Base-by-base conservation (phyloP, 495 filamentous ascomycete genomes). In the Ascobolus immersus region DNA sequence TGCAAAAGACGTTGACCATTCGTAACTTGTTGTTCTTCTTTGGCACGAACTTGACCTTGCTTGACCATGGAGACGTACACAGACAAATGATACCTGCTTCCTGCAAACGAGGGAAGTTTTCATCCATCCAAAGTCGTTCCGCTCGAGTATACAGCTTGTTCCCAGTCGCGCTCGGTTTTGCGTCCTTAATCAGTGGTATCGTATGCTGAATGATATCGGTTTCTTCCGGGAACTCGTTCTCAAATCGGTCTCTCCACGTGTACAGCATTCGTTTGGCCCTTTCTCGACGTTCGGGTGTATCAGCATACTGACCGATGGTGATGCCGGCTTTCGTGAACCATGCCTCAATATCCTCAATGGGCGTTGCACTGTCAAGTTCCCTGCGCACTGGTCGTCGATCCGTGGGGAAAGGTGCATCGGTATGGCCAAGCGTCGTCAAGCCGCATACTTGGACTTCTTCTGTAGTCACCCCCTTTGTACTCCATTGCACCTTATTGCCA, bases 1-100 rank as follows among this genome's bases (percentile, higher is more conserved):
- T 28, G 22, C 20, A 42, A 2, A 30, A 33, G 0, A 39, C 30
- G 22, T 35, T 21, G 0, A 42, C 35, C 35, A 39, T 42, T 1
- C 36, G 1, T 1, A 27, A 26, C 1, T 34, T 20, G 0, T 20
- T n/a, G 20, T 19, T 8, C 17, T 38, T 32, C 31, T 34, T 27
- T 3, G 14, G 2, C 0, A 35, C 19, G 17, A 33, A 34, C 12
- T 33, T 37, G 0, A 35, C 15, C 21, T 17, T 27, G 22, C 7
- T 7, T 7, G 7, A 7, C 22, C 22, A 25, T 7, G 22, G 22
- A 7, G 22, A 25, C 7, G 7, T 7, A 25, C 22, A 25, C 7
- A 7, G 7, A n/a, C 7, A 7, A 7, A 25, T 25, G 22, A 25
- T n/a, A 25, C 22, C 22, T 7, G 22, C 7, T n/a, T 25, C 7